These are phyloP conservation scores for Diatrype stigma DNA, from an alignment of 2,329 filamentous ascomycete species.

Conservation along the genomic window DNA sequence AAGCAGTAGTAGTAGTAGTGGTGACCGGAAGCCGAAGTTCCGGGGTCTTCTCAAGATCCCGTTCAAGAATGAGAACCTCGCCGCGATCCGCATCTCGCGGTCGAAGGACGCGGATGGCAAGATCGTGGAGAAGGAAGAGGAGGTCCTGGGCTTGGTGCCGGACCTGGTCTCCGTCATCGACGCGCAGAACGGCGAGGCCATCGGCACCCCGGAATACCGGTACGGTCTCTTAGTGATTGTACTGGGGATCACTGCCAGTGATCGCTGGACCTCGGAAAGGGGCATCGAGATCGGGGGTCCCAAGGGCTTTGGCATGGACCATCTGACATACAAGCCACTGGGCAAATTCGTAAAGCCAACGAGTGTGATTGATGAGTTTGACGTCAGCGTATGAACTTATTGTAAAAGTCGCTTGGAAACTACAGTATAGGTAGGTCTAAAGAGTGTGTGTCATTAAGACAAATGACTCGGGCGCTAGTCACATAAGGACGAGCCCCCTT, in stretches of 20 bases:
- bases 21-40: slow-evolving; percentile 25
- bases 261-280: slow-evolving; percentile 41
- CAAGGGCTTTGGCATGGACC: slow-evolving; percentile 42
- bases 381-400: slow-evolving; percentile 11
- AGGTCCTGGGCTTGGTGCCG: slow-evolving; percentile 49
- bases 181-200: slow-evolving; percentile 50
- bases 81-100: slow-evolving; percentile 38
- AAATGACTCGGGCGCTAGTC: too few relatives aligned
- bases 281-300: slow-evolving; percentile 48
- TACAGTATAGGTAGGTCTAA: too few relatives aligned
- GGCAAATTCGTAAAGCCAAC: slow-evolving; percentile 44
- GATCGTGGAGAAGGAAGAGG: slow-evolving; percentile 29
- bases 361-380: slow-evolving; percentile 51
- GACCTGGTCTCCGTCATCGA: slow-evolving; percentile 55
- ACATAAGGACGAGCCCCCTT: too few relatives aligned
- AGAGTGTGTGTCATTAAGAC: too few relatives aligned
- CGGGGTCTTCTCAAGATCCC: slow-evolving; percentile 56
- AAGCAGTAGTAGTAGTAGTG: background rate
- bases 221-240: slow-evolving; percentile 50
- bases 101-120: slow-evolving; percentile 24
- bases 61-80: slow-evolving; percentile 72
- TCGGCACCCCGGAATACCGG: slow-evolving; percentile 54
- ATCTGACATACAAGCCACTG: slow-evolving; percentile 43
- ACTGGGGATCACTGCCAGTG: slow-evolving; percentile 40
- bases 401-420: too few relatives aligned